Evolutionary conservation across 371 early-diverging fungal species (phyloP).

Genomic region (Saksenaea vasiformis): DNA sequence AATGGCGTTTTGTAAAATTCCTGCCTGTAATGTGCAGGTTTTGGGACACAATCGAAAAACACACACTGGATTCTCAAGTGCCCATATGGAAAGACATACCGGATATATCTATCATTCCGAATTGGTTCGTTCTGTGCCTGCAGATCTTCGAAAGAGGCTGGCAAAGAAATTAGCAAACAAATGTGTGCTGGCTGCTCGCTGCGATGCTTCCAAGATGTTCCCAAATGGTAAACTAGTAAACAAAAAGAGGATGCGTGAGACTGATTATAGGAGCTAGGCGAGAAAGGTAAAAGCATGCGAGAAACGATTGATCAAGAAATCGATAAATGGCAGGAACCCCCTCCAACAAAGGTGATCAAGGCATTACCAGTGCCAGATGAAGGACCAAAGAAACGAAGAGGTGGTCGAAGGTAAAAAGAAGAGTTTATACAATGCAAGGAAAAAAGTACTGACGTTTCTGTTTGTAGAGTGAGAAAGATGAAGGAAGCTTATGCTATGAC

Average conservation of each 20-base stretch:
- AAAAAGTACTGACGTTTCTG: no score
- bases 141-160: constrained; percentile 79
- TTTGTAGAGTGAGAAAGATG: constrained; percentile 71
- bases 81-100: constrained; percentile 70
- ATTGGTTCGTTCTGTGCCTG: constrained; percentile 66
- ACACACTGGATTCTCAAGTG: constrained; percentile 80
- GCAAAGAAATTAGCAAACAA: constrained; percentile 84
- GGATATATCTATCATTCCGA: constrained; percentile 85
- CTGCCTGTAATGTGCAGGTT: constrained; percentile 85
- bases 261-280: constrained; percentile 33
- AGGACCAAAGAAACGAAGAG: constrained; percentile 87
- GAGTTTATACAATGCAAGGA: background rate
- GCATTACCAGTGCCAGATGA: constrained; percentile 94
- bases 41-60: constrained; percentile 62
- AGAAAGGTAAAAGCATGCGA: constrained; percentile 67
- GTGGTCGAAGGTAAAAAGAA: constrained; percentile 70
- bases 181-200: constrained; percentile 81
- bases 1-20: constrained; percentile 83
- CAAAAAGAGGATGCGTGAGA: background rate
- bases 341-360: constrained; percentile 82
- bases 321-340: constrained; percentile 85
- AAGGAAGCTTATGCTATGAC: constrained; percentile 87
- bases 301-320: constrained; percentile 87
- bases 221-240: constrained; percentile 57
- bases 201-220: constrained; percentile 76